Evolutionary conservation across 345 rosid species (phyloP), one percentile per base, ranked within the genome.

Genomic region (Citrus trifoliata): DNA sequence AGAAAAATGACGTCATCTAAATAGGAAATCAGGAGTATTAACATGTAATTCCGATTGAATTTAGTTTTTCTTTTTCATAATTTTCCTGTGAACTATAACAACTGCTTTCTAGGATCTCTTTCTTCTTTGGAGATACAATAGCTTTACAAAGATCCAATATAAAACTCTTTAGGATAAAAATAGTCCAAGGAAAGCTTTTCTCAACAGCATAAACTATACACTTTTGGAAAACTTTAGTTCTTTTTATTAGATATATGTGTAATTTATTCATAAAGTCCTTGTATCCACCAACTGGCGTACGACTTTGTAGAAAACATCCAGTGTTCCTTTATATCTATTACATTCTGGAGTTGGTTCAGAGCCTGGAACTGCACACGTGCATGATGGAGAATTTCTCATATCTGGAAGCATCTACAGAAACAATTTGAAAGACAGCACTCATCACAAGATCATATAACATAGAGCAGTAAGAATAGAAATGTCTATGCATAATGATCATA

Each of bases 291-390:
- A 94, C 99, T 94, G 94, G 14, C 91, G 95, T 70, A 87, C 79
- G 72, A 96, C 86, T 87, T 96, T 90, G 82, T 79, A 78, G 81
- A 96, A 89, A n/a, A 94, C 95, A 83, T 93, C 98, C 18, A 96
- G 37, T 10, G 98, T 96, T 87, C 99, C 98, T 64, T 88, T 94
- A 72, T 94, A 96, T 61, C 88, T 90, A 78, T 83, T 82, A 79
- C 94, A 88, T 77, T 90, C 93, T 0, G 90, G 88, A n/a, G 89
- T 78, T 33, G 88, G 72, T 32, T 86, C 89, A 24, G 91, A 76
- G 55, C 95, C 92, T 75, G 82, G 84, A 66, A 89, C 83, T 5
- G 85, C 87, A 71, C 90, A 89, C 4, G 86, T 27, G 69, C 95
- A 84, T 18, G 88, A 78, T 33, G 86, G 83, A 7, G 84, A 79